Evolutionary conservation across 495 filamentous ascomycete genomes (phyloP).

Genomic region (Hyaloscypha variabilis): DNA sequence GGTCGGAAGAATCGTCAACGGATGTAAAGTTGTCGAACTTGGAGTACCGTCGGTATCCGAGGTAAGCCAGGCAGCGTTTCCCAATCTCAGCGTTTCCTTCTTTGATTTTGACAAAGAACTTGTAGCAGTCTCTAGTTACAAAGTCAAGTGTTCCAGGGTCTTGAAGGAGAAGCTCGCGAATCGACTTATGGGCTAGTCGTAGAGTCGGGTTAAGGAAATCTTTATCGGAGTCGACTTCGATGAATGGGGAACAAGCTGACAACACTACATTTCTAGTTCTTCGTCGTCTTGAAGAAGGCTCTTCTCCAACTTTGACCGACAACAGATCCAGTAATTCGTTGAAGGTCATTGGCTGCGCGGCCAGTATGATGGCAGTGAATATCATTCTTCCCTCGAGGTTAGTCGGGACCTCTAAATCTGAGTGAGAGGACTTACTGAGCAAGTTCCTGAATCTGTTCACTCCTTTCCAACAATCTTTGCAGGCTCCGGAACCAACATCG

Average conservation of each 20-base stretch:
- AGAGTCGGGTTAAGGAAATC: constrained; percentile 32
- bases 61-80: constrained; percentile 30
- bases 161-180: constrained; percentile 35
- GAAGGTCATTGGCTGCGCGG: too few relatives aligned
- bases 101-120: constrained; percentile 31
- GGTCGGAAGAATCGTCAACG: constrained; percentile 16
- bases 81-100: constrained; percentile 31
- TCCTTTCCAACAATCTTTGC: constrained; percentile 25
- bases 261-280: too few relatives aligned
- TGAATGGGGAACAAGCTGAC: too few relatives aligned
- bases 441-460: constrained; percentile 32
- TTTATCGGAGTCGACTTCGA: too few relatives aligned
- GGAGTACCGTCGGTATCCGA: constrained; percentile 32
- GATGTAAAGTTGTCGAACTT: constrained; percentile 23
- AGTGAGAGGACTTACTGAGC: constrained; percentile 30
- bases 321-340: constrained; percentile 20
- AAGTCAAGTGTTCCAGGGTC: constrained; percentile 26
- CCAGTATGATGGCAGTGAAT: too few relatives aligned
- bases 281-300: too few relatives aligned
- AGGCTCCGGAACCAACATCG: constrained; percentile 14
- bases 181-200: constrained; percentile 33
- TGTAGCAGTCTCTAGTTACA: constrained; percentile 24
- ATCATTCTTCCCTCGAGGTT: too few relatives aligned
- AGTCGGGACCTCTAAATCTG: too few relatives aligned
- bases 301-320: too few relatives aligned